These are phyloP conservation scores for Allium sativum DNA, from an alignment of 106 monocot genomes.

Conservation along the genomic window DNA sequence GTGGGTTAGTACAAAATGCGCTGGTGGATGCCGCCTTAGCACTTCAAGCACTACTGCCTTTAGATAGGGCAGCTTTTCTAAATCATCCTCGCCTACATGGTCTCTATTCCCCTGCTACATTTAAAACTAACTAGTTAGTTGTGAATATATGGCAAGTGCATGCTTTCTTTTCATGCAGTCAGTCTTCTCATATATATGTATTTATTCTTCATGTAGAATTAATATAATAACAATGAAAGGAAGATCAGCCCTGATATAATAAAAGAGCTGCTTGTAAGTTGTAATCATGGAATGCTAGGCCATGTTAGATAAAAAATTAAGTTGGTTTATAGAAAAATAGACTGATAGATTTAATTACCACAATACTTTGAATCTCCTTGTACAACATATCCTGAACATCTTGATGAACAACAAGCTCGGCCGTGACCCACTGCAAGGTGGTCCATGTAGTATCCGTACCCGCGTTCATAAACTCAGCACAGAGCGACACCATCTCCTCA, in stretches of 20 bases:
- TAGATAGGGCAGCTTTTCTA: constrained; percentile 4
- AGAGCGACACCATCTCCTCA: constrained; percentile 19
- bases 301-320: too few species aligned
- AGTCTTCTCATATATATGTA: too few species aligned
- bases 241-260: too few species aligned
- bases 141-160: too few species aligned
- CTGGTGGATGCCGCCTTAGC: neutral
- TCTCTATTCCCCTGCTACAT: neutral
- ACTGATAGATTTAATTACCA: too few species aligned
- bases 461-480: constrained; percentile 29
- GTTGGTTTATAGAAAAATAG: too few species aligned
- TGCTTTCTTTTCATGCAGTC: too few species aligned
- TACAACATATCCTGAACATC: constrained; percentile 23
- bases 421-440: constrained; percentile 35
- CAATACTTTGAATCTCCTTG: constrained; percentile 8
- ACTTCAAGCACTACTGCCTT: constrained; percentile 15
- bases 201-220: too few species aligned
- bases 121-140: too few species aligned
- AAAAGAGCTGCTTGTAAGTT: too few species aligned
- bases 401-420: constrained; percentile 13
- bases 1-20: constrained; percentile 10
- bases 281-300: too few species aligned
- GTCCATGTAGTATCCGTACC: constrained; percentile 36
- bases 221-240: too few species aligned
- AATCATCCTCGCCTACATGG: neutral